Base-by-base conservation (phyloP, 2,329 filamentous ascomycete species). In the Dactylellina cionopaga region DNA sequence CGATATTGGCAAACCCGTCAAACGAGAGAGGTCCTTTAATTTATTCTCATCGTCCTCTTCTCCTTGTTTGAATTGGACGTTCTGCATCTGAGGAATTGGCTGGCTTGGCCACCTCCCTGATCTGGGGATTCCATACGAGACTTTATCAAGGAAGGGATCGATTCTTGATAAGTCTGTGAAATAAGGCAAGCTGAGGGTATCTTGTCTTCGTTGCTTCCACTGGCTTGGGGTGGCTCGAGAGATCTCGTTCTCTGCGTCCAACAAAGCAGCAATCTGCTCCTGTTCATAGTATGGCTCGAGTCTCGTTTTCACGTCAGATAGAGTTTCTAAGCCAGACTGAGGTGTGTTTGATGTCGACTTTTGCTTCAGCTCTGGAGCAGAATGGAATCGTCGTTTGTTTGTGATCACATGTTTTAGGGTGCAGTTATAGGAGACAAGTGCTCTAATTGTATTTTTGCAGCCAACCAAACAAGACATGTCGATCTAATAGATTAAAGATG, bases 1-100 rank as follows among this genome's bases (percentile, higher is more conserved):
- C 0, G 80, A 74, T 64, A 80, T 79, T 15, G 78, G 79, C 78
- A 86, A 83, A 25, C 87, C 87, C 1, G 88, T 87, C 74, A 85
- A 83, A 76, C 86, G 83, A 6, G 62, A 63, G 1, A 76, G 69
- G 19, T 77, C 75, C 17, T 81, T 80, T 39, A 82, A 81, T 75
- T 84, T 83, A 31, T 82, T 80, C 31, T 80, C 78, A 41, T 81
- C 80, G 22, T 74, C 76, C 60, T 81, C 79, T n/a, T 75, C 77
- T 33, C 79, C 80, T 19, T 77, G 76, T 39, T 79, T 78, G 76
- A 81, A 65, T 19, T 73, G 37, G 2, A 49, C 62, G 31, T 75
- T 65, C n/a, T 75, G 27, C 52, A 76, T 74, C 10, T 70, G 46
- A 0, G 76, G 77, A 9, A 78, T 44, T 9, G 75, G 75, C 44